Conservation (phyloP, 2,329 filamentous ascomycete genomes). For the Alternaria novae-zelandiae region DNA sequence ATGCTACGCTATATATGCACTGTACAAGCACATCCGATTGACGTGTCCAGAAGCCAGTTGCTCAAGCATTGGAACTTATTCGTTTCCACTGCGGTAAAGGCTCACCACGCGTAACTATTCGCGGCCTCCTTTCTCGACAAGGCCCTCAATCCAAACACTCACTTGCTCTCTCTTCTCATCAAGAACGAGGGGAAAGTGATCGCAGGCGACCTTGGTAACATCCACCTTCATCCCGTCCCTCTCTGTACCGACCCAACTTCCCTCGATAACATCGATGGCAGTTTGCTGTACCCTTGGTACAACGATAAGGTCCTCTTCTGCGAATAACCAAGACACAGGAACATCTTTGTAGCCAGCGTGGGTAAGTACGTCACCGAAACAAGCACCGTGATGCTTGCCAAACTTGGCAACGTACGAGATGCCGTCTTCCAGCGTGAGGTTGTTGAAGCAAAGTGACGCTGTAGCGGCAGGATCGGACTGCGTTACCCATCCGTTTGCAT, state of each 20-base stretch:
- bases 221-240: conserved; percentile 48
- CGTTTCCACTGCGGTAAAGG: not conserved
- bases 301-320: conserved; percentile 47
- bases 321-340: conserved; percentile 51
- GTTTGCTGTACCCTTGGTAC: conserved; percentile 38
- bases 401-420: conserved; percentile 20
- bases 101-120: not conserved
- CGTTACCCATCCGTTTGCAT: conserved; percentile 24
- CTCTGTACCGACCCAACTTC: conserved; percentile 26
- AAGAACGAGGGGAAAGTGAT: conserved; percentile 44
- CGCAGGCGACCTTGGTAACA: conserved; percentile 45
- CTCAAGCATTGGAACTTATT: not conserved
- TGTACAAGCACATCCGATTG: not conserved
- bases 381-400: conserved; percentile 42
- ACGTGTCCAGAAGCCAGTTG: not conserved
- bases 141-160: conserved; percentile 31
- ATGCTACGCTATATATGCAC: not conserved
- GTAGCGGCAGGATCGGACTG: conserved; percentile 9
- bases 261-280: conserved; percentile 47
- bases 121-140: conserved; percentile 15
- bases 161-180: conserved; percentile 30
- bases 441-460: conserved; percentile 22
- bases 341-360: conserved; percentile 52
- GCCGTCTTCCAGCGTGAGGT: conserved; percentile 20
- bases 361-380: conserved; percentile 46